Evolutionary conservation across 352 stramenopile genomes (phyloP).

Genomic region (Pythium graminicola): DNA sequence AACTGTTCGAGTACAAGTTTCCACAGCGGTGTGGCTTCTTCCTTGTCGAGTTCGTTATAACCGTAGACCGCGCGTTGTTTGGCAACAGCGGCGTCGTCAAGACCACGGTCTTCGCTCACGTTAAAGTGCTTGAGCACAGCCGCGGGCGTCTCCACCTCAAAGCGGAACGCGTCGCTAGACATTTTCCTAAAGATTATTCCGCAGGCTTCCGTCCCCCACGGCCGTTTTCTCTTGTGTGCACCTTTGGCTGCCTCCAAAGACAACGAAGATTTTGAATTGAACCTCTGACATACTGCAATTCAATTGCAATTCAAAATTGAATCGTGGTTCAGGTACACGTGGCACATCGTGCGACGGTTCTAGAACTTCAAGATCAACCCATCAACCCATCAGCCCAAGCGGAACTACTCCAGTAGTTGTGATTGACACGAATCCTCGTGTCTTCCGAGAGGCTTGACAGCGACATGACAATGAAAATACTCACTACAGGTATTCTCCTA

Average conservation of each 20-base stretch:
- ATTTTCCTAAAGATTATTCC: constrained; percentile 6
- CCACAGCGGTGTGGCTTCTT: constrained; percentile 85
- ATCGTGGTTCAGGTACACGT: constrained; percentile 15
- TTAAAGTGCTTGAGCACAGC: constrained; percentile 74
- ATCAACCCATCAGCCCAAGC: too few relatives aligned
- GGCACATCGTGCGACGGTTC: constrained; percentile 8
- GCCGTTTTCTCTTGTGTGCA: constrained; percentile 12
- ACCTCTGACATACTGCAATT: neutral
- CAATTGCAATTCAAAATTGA: constrained; percentile 23
- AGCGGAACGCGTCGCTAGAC: constrained; percentile 26
- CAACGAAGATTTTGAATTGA: constrained; percentile 30
- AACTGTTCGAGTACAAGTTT: constrained; percentile 98
- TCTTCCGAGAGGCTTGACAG: too few relatives aligned
- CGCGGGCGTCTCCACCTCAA: constrained; percentile 59
- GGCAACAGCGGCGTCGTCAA: constrained; percentile 48
- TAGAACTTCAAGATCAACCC: too few relatives aligned
- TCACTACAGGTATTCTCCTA: too few relatives aligned
- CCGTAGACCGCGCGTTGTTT: constrained; percentile 53
- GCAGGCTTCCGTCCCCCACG: neutral
- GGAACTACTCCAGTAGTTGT: too few relatives aligned
- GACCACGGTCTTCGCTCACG: constrained; percentile 50
- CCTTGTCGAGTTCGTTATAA: constrained; percentile 88
- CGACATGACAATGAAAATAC: too few relatives aligned
- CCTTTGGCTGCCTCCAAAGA: neutral
- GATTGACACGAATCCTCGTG: too few relatives aligned